phyloP scores from a whole-genome alignment of 2,329 filamentous ascomycete species.

The Ascochyta pisi region DNA sequence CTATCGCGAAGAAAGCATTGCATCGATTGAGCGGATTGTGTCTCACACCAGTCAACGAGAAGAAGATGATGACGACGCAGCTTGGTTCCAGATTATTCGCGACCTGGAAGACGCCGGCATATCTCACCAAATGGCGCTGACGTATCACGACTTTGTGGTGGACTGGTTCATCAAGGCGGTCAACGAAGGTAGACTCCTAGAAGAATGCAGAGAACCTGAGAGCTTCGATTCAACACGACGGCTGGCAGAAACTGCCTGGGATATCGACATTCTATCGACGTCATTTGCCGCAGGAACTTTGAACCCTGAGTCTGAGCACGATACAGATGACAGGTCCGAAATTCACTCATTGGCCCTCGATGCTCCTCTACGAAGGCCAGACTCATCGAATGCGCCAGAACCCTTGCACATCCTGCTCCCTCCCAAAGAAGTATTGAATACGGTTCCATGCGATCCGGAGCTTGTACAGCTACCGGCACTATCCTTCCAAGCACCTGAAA shows the following conservation, averaged over 20 bases:
- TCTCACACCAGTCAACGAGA: constrained; percentile 17
- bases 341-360: background rate
- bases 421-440: too few relatives aligned
- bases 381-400: constrained; percentile 11
- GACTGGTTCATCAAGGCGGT: constrained; percentile 42
- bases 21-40: constrained; percentile 33
- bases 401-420: background rate
- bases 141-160: constrained; percentile 38
- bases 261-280: background rate
- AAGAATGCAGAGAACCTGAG: constrained; percentile 22
- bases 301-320: background rate
- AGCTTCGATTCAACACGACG: constrained; percentile 10
- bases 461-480: background rate
- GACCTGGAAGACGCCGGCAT: constrained; percentile 44
- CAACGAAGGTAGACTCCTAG: constrained; percentile 39
- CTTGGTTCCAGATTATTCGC: constrained; percentile 41
- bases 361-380: background rate
- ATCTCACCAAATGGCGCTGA: constrained; percentile 27
- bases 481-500: constrained; percentile 2
- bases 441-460: background rate
- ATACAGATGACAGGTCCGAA: background rate
- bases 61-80: constrained; percentile 30
- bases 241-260: constrained; percentile 10
- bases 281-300: background rate
- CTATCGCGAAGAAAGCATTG: constrained; percentile 38